Base-by-base conservation (phyloP, 192 early-diverging fungal species). In the Phycomyces nitens region DNA sequence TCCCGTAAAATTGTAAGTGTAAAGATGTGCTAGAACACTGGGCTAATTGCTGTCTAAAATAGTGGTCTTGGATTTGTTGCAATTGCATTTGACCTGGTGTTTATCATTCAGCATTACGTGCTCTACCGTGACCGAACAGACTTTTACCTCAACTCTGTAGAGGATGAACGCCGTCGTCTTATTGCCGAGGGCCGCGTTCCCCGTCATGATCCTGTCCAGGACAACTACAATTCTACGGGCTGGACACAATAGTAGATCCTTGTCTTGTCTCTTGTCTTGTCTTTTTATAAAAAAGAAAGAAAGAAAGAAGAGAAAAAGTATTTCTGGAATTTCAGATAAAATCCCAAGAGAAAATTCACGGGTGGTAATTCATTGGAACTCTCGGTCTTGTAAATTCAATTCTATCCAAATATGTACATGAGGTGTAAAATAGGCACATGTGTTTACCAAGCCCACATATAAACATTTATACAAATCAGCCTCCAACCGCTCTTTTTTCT, bases 41-140 rank as follows among this genome's bases (percentile, higher is more conserved):
- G n/a, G n/a, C n/a, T n/a, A n/a, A n/a, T n/a, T n/a, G n/a, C n/a
- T n/a, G n/a, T n/a, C n/a, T n/a, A n/a, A n/a, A n/a, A 23, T 74
- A 78, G 79, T 67, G 92, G 91, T 14, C 73, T 98, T 27, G 92
- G 92, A 1, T 75, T 96, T 50, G 62, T 85, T 38, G 87, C 86
- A 21, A 86, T 98, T 21, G 76, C 65, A 1, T 98, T 96, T 76
- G 94, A 96, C 56, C 40, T 92, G 8, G 34, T 94, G 11, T 96
- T 96, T 56, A 84, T 94, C 65, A 53, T 77, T 9, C 94, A 96
- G 66, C 92, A 94, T 63, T 96, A 89, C 65, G 73, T 94, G 0
- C 65, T 92, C 20, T 94, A 92, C 72, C 70, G 76, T 14, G 70
- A 80, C 44, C 49, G 76, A 21, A 60, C 54, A 0, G 73, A 84